phyloP scores from a whole-genome alignment of 148 eudicot species.

The Amaranthus palmeri region DNA sequence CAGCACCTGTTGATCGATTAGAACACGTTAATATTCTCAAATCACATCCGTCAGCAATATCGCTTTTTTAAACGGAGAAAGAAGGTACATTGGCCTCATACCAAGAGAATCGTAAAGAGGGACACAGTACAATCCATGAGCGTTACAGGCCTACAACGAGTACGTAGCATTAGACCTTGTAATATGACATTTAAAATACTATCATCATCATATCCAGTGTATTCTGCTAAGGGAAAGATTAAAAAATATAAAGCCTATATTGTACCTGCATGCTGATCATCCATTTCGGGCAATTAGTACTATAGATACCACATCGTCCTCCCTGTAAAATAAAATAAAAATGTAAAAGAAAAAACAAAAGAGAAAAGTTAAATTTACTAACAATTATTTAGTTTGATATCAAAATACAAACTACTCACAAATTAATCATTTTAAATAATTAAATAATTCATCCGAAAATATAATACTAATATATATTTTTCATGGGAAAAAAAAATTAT shows the following conservation, averaged over 20 bases:
- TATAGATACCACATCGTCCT: slow-evolving; percentile 78
- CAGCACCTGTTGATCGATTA: slow-evolving; percentile 53
- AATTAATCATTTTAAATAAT: too few relatives aligned
- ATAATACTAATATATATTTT: too few relatives aligned
- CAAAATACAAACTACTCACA: too few relatives aligned
- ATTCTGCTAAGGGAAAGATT: too few relatives aligned
- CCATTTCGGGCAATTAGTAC: slow-evolving; percentile 84
- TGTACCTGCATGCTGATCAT: slow-evolving; percentile 89
- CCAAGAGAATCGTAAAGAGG: slow-evolving; percentile 95
- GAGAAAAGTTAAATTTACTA: background rate
- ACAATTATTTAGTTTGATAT: background rate
- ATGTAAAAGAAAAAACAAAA: background rate
- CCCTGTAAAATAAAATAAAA: slow-evolving; percentile 42
- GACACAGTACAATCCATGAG: slow-evolving; percentile 81
- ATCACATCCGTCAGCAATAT: background rate
- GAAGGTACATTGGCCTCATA: slow-evolving; percentile 21
- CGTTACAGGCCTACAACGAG: slow-evolving; percentile 87
- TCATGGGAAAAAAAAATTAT: background rate
- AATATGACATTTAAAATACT: too few relatives aligned
- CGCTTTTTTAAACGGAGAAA: background rate
- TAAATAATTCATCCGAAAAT: too few relatives aligned
- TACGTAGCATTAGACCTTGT: background rate
- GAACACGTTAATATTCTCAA: slow-evolving; percentile 1
- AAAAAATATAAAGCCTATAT: too few relatives aligned
- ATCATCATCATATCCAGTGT: too few relatives aligned